Conservation (phyloP, 495 filamentous ascomycete genomes). For the Aspergillus ostianus region DNA sequence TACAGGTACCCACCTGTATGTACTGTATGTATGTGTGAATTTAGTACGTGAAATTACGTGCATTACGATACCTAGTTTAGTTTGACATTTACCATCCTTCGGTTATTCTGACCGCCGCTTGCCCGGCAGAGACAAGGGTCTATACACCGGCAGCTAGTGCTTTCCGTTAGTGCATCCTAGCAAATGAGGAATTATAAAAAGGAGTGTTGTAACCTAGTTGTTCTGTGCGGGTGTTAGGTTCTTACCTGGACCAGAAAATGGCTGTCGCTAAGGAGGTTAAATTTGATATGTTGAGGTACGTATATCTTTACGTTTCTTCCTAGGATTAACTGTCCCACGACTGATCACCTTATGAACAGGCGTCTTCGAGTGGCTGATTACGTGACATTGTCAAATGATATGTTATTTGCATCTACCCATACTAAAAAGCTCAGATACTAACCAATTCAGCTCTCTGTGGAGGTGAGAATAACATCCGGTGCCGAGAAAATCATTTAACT, state of each 20-base stretch:
- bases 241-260: background rate
- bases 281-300: background rate
- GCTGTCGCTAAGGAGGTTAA: background rate
- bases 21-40: too few species aligned
- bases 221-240: background rate
- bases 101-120: too few species aligned
- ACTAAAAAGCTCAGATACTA: background rate
- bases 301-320: background rate
- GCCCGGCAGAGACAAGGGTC: too few species aligned
- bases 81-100: too few species aligned
- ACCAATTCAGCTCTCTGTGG: background rate
- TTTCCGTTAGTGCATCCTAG: too few species aligned
- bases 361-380: background rate
- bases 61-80: too few species aligned
- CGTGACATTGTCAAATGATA: background rate
- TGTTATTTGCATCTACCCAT: background rate
- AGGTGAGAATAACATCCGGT: background rate
- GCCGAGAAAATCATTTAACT: background rate
- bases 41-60: too few species aligned
- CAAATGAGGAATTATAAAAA: background rate
- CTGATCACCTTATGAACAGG: background rate
- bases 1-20: too few species aligned
- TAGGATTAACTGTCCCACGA: background rate
- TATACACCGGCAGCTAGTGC: too few species aligned
- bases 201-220: background rate